These are phyloP conservation scores for Pseudozyma thailandica DNA, from an alignment of 1,284 basidiomycete genomes.

Conservation along the genomic window DNA sequence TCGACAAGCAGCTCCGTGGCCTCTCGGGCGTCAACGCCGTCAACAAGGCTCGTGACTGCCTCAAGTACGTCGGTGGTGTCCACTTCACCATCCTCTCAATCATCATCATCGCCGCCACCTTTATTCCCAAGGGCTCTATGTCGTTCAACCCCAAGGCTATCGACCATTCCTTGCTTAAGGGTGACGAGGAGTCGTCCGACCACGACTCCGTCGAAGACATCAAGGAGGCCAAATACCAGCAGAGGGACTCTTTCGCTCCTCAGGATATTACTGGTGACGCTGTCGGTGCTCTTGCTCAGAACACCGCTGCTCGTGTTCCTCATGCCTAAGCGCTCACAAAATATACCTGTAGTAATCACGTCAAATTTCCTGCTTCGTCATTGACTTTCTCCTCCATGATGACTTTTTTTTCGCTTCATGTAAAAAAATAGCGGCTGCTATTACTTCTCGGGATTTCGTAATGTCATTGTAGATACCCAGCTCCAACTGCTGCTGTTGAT, in stretches of 20 bases:
- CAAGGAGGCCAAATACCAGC: constrained; percentile 47
- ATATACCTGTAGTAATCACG: too few relatives aligned
- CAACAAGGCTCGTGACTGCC: constrained; percentile 49
- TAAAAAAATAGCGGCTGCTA: too few relatives aligned
- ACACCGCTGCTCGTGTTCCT: constrained; percentile 42
- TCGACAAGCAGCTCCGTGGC: constrained; percentile 60
- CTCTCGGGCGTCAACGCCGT: constrained; percentile 37
- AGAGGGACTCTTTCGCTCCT: constrained; percentile 43
- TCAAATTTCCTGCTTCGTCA: too few relatives aligned
- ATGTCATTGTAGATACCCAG: too few relatives aligned
- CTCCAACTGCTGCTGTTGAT: too few relatives aligned
- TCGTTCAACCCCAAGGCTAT: constrained; percentile 68
- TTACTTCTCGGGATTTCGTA: too few relatives aligned
- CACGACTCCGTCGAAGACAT: constrained; percentile 22
- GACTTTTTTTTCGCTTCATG: too few relatives aligned
- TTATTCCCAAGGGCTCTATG: constrained; percentile 67
- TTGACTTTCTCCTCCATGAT: too few relatives aligned
- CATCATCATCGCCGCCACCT: constrained; percentile 67
- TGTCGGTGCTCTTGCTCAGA: constrained; percentile 47
- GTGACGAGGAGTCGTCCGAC: constrained; percentile 51
- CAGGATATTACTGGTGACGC: constrained; percentile 41
- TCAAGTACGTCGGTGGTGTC: constrained; percentile 63
- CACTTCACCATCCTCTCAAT: constrained; percentile 68
- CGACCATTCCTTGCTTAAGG: constrained; percentile 44
- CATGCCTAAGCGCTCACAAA: constrained; percentile 1